Conservation (phyloP, 257 asterid genomes). For the Ajuga chamaepitys region DNA sequence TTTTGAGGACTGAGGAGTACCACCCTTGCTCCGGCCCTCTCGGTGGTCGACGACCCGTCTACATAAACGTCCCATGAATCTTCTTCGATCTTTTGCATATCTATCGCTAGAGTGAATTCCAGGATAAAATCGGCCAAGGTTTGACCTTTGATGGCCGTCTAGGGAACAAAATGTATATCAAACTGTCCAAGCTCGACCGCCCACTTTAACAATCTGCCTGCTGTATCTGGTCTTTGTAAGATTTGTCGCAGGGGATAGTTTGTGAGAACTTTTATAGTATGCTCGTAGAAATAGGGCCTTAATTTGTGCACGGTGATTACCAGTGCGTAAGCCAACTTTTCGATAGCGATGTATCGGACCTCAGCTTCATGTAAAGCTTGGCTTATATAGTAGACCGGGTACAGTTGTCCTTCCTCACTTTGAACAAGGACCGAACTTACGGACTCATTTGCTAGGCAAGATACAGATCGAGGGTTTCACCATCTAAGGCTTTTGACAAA, state of each 20-base stretch:
- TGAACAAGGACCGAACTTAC: too few relatives aligned
- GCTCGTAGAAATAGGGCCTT: background rate
- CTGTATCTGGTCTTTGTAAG: background rate
- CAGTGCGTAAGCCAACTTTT: background rate
- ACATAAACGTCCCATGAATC: too few relatives aligned
- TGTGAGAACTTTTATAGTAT: background rate
- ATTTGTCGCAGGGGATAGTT: background rate
- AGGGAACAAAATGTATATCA: background rate
- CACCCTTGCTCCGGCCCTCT: too few relatives aligned
- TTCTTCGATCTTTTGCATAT: too few relatives aligned
- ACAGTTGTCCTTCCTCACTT: background rate
- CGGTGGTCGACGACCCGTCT: too few relatives aligned
- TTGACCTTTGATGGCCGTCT: background rate
- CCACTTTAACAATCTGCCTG: background rate
- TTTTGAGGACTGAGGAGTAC: too few relatives aligned
- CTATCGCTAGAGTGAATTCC: too few relatives aligned
- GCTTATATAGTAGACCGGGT: background rate
- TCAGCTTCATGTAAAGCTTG: background rate
- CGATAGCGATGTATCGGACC: background rate
- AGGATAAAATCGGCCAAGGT: background rate
- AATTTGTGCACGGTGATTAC: background rate
- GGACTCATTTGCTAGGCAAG: too few relatives aligned
- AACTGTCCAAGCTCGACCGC: background rate
- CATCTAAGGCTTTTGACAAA: too few relatives aligned
- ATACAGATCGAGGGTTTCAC: too few relatives aligned